Evolutionary conservation across 2,329 filamentous ascomycete species (phyloP).

Genomic region (Alternaria ethzedia): DNA sequence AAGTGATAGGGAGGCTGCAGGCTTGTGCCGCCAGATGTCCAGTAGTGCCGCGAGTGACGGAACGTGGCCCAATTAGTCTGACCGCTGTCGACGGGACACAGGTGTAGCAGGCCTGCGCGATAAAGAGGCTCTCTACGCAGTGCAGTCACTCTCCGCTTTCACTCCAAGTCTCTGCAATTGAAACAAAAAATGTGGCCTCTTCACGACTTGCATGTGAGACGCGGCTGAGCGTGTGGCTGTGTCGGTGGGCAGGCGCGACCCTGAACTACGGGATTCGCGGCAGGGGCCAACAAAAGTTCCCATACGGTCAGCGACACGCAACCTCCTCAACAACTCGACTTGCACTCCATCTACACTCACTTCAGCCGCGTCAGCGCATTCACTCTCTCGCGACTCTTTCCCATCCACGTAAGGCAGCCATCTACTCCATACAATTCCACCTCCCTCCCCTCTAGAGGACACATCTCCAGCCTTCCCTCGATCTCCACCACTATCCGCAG

Average conservation of each 20-base stretch:
- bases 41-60: slow-evolving; percentile 25
- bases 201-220: slow-evolving; percentile 16
- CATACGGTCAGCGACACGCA: slow-evolving; percentile 3
- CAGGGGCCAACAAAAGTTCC: slow-evolving; percentile 20
- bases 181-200: not conserved
- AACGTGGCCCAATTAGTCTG: slow-evolving; percentile 36
- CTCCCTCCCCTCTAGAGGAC: slow-evolving; percentile 27
- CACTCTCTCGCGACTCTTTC: slow-evolving; percentile 17
- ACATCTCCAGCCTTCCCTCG: slow-evolving; percentile 30
- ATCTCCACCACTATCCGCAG: slow-evolving; percentile 10
- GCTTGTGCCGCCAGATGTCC: slow-evolving; percentile 31
- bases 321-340: slow-evolving; percentile 4
- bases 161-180: not conserved
- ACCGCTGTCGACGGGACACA: slow-evolving; percentile 9
- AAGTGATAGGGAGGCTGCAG: slow-evolving; percentile 38
- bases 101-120: slow-evolving; percentile 7
- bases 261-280: slow-evolving; percentile 21
- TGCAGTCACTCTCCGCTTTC: not conserved
- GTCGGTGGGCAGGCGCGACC: slow-evolving; percentile 9
- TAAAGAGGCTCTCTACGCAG: slow-evolving; percentile 6
- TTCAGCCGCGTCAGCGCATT: slow-evolving; percentile 34
- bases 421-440: slow-evolving; percentile 19
- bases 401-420: slow-evolving; percentile 37
- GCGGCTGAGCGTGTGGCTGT: slow-evolving; percentile 19
- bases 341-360: slow-evolving; percentile 9